Evolutionary conservation across 192 early-diverging fungal genomes (phyloP).

Genomic region (Backusella sp.): DNA sequence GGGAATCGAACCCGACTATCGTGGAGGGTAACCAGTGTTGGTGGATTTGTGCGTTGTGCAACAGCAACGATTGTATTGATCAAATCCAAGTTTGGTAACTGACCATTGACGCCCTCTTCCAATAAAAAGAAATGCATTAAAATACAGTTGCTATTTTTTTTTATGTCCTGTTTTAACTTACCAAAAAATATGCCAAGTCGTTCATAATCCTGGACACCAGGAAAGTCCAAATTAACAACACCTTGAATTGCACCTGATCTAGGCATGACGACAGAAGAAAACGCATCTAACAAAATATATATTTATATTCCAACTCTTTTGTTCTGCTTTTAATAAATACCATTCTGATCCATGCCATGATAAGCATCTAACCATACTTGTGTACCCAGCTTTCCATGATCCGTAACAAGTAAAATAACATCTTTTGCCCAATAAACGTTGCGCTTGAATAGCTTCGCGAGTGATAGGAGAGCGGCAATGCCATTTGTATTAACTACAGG

Average conservation of each 20-base stretch:
- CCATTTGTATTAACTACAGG: constrained; percentile 48
- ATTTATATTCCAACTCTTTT: neutral
- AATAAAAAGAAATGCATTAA: neutral
- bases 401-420: constrained; percentile 84
- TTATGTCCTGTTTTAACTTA: constrained; percentile 19
- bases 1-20: constrained; percentile 33
- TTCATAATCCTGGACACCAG: constrained; percentile 58
- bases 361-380: constrained; percentile 90
- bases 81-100: constrained; percentile 90
- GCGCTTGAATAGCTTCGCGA: constrained; percentile 56
- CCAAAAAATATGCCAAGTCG: constrained; percentile 75
- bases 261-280: constrained; percentile 36
- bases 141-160: neutral
- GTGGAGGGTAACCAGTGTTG: constrained; percentile 60
- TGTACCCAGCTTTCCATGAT: constrained; percentile 70
- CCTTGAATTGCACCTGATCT: constrained; percentile 84
- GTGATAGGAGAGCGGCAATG: constrained; percentile 44
- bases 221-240: constrained; percentile 85
- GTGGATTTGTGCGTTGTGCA: constrained; percentile 43
- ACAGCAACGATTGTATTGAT: constrained; percentile 73
- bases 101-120: constrained; percentile 83
- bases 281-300: constrained; percentile 1
- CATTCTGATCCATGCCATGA: constrained; percentile 60
- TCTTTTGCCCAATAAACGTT: constrained; percentile 91
- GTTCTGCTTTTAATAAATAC: neutral